phyloP scores from a whole-genome alignment of 23 red algal genomes.

The Agarophyton chilense region DNA sequence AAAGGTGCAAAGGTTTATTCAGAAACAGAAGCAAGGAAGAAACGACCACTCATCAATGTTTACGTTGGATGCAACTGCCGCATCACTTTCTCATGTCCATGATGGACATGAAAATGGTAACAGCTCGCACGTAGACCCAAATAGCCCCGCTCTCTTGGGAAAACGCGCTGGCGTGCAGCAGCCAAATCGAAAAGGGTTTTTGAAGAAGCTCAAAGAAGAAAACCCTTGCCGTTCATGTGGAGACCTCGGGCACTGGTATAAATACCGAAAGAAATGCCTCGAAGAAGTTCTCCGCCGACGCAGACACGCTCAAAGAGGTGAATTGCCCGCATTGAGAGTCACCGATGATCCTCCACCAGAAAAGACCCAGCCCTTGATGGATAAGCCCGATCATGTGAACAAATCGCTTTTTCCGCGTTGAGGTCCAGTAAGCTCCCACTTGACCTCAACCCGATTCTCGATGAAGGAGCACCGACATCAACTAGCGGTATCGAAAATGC shows the following conservation, averaged over 20 bases:
- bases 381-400: background rate
- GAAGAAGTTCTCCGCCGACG: conserved; percentile 5
- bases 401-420: conserved; percentile 55
- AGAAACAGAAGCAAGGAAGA: conserved; percentile 1
- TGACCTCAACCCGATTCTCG: conserved; percentile 49
- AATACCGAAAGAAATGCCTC: conserved; percentile 14
- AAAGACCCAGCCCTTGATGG: background rate
- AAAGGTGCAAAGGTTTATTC: background rate
- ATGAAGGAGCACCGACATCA: conserved; percentile 45
- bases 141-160: background rate
- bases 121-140: background rate
- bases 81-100: conserved; percentile 35
- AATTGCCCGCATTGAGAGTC: background rate
- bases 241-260: conserved; percentile 53
- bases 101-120: background rate
- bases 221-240: conserved; percentile 32
- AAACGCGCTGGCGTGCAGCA: background rate
- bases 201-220: conserved; percentile 52
- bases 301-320: background rate
- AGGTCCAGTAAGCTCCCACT: conserved; percentile 11
- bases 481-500: conserved; percentile 54
- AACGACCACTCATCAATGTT: background rate
- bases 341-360: background rate
- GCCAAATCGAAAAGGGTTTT: conserved; percentile 18
- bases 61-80: conserved; percentile 10